Evolutionary conservation across 1,284 basidiomycete species (phyloP).

Genomic region (Cutaneotrichosporon cyanovorans): DNA sequence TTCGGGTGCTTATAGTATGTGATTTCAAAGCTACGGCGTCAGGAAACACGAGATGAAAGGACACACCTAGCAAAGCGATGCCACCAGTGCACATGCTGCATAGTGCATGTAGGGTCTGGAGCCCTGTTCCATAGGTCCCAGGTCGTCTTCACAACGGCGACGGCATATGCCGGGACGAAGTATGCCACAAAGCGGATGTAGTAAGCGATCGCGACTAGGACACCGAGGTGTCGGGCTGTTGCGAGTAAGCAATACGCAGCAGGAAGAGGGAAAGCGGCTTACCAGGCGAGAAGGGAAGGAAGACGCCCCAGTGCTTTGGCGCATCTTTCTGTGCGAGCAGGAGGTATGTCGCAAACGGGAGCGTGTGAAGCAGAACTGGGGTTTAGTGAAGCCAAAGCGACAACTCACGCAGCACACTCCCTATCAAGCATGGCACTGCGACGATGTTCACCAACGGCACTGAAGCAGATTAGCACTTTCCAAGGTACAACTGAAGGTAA

Average conservation of each 20-base stretch:
- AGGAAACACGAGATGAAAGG: not conserved
- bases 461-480: conserved; percentile 10
- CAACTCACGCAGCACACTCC: conserved; percentile 10
- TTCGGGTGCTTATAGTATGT: conserved; percentile 6
- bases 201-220: conserved; percentile 15
- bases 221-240: conserved; percentile 15
- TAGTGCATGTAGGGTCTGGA: not conserved
- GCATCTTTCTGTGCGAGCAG: conserved; percentile 24
- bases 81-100: conserved; percentile 7
- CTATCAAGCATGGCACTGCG: conserved; percentile 15
- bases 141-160: conserved; percentile 3
- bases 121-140: conserved; percentile 8
- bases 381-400: not conserved
- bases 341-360: conserved; percentile 24
- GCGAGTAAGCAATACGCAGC: too few relatives aligned
- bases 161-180: conserved; percentile 2
- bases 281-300: conserved; percentile 26
- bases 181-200: conserved; percentile 8
- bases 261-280: not conserved
- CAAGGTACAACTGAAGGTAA: too few relatives aligned
- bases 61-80: conserved; percentile 11
- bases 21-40: conserved; percentile 11
- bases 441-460: conserved; percentile 19
- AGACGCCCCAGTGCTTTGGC: conserved; percentile 18
- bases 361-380: conserved; percentile 21